These are phyloP conservation scores for Rhizoclosmatium sp. DNA, from an alignment of 192 early-diverging fungal genomes.

Conservation along the genomic window DNA sequence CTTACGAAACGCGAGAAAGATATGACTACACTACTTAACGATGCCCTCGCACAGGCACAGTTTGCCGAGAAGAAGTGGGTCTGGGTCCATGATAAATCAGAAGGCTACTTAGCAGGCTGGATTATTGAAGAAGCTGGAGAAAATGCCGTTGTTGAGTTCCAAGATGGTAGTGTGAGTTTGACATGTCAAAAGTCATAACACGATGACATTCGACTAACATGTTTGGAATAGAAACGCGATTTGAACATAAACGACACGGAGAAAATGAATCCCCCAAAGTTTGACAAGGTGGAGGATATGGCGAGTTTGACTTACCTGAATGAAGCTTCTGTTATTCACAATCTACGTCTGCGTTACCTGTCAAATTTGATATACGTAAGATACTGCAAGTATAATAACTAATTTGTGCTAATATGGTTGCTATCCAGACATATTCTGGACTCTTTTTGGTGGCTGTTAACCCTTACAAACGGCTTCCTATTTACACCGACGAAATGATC, in stretches of 20 bases:
- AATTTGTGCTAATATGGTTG: not conserved
- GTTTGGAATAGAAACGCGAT: not conserved
- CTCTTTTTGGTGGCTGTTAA: conserved; percentile 98
- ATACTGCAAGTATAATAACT: too few species aligned
- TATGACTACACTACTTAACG: conserved; percentile 22
- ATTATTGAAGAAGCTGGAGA: conserved; percentile 74
- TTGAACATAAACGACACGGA: conserved; percentile 84
- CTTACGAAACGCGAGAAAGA: too few species aligned
- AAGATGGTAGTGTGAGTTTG: conserved; percentile 74
- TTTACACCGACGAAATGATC: conserved; percentile 85
- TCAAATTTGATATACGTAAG: conserved; percentile 92
- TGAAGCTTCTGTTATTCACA: conserved; percentile 98
- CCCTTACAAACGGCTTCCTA: conserved; percentile 91
- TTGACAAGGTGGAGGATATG: conserved; percentile 99
- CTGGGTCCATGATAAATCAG: conserved; percentile 92
- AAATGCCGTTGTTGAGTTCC: conserved; percentile 75
- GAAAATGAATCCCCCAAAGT: conserved; percentile 99
- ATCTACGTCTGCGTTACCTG: conserved; percentile 88
- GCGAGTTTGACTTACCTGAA: conserved; percentile 96
- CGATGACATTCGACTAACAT: not conserved
- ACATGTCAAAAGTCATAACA: not conserved
- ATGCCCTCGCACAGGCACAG: conserved; percentile 76
- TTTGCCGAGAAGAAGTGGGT: conserved; percentile 98
- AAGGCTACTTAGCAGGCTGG: conserved; percentile 88
- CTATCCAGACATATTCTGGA: conserved; percentile 92